A percentile compares a stretch with the other conserved stretches of the same genome.
These are phyloP conservation scores for Pholiota adiposa DNA, from an alignment of 1,284 basidiomycete genomes.

Conservation along the genomic window DNA sequence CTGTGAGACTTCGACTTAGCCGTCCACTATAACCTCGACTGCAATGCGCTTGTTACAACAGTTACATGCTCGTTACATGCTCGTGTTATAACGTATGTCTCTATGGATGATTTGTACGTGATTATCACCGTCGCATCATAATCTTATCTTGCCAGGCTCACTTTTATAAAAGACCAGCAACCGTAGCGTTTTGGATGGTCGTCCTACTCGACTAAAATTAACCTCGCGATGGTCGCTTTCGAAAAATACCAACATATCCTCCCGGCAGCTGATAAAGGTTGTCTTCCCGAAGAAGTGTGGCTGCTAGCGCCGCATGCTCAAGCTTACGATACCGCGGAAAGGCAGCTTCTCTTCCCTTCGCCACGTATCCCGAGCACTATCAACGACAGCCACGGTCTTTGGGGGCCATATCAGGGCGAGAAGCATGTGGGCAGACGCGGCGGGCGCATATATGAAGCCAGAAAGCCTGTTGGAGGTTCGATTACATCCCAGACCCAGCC, in stretches of 20 bases:
- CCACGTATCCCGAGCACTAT: background rate
- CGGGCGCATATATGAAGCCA: constrained; percentile 3
- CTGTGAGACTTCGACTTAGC: background rate
- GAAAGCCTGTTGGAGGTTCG: background rate
- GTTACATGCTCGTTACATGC: background rate
- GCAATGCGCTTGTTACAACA: background rate
- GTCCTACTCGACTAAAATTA: background rate
- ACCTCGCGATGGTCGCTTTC: background rate
- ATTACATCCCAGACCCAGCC: background rate
- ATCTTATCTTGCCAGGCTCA: background rate
- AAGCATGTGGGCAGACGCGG: background rate
- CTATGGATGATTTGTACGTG: background rate
- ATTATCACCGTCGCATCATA: background rate
- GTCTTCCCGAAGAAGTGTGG: background rate
- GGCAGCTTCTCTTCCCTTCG: background rate
- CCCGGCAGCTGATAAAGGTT: background rate
- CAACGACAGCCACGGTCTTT: background rate
- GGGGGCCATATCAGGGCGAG: background rate
- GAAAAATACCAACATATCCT: background rate
- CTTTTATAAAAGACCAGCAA: background rate
- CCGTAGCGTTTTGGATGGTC: background rate
- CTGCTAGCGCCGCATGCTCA: constrained; percentile 3
- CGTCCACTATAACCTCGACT: background rate
- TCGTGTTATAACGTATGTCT: background rate
- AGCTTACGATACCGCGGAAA: constrained; percentile 1